Evolutionary conservation across 192 early-diverging fungal genomes (phyloP), one percentile per base, ranked within the genome.

Genomic region (Radiomyces spectabilis): DNA sequence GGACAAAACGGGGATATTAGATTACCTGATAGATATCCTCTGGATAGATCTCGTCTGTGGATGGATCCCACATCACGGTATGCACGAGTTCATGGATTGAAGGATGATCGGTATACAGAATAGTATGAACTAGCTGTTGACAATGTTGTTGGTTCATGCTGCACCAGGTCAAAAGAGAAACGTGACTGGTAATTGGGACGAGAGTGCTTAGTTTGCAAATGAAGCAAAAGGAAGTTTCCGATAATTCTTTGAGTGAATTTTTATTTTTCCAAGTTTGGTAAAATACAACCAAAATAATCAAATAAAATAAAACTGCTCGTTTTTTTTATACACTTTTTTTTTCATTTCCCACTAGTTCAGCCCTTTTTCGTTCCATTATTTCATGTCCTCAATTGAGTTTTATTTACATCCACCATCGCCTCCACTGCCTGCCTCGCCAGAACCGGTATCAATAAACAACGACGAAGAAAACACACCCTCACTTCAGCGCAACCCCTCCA

Each of bases 321-420:
- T 40, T 13, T 53, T 53, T 21, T 53, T 40, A 25, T 53, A 41
- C 41, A 26, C 12, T 18, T 37, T 38, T 38, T 42, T 54, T 29
- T 54, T 41, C 13, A 30, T 24, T 41, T 54, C 27, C 2, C 30
- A 41, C 19, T 33, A 33, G 2, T 32, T 5, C 38, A 29, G 6
- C 13, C 16, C 30, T 35, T 24, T 38, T 34, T 24, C 21, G 3
- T 47, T 22, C 16, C 13, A 47, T 47, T 47, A 15, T 47, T 5
- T 50, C 19, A 61, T 54, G 52, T 30, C 52, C 41, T 16, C 42
- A 27, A 61, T 61, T 18, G 59, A 61, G 25, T 61, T 61, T 29
- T 53, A 53, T 31, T 31, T 61, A 26, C 59, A 61, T 30, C 59
- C 59, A 6, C 59, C 59, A 18, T 61, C 59, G 46, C 59, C 59